These are phyloP conservation scores for Coniochaeta hoffmannii DNA, from an alignment of 2,329 filamentous ascomycete species.

Conservation along the genomic window DNA sequence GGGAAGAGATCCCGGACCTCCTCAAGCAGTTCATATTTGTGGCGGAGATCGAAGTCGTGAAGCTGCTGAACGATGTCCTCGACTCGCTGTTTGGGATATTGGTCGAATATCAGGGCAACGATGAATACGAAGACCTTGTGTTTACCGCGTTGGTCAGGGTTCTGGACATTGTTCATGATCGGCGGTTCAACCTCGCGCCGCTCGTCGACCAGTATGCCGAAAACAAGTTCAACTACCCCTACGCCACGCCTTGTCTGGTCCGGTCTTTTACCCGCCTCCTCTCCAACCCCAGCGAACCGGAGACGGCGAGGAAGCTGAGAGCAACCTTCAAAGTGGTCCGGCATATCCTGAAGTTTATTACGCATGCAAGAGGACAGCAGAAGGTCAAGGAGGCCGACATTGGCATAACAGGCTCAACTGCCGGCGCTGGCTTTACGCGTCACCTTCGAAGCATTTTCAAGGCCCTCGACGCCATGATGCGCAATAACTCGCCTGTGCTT, in stretches of 20 bases:
- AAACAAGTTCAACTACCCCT: conserved; percentile 84
- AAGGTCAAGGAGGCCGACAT: conserved; percentile 82
- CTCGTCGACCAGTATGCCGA: conserved; percentile 89
- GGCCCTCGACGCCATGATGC: conserved; percentile 83
- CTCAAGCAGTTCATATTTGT: conserved; percentile 85
- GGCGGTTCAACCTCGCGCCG: conserved; percentile 84
- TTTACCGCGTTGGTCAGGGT: conserved; percentile 88
- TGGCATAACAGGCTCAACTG: conserved; percentile 68
- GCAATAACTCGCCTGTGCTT: conserved; percentile 73
- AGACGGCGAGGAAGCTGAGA: conserved; percentile 75
- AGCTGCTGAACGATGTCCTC: conserved; percentile 81
- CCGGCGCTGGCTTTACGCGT: conserved; percentile 63
- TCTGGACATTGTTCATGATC: conserved; percentile 87
- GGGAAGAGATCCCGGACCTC: conserved; percentile 64
- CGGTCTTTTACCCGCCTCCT: conserved; percentile 80
- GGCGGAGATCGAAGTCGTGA: conserved; percentile 95
- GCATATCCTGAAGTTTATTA: conserved; percentile 91
- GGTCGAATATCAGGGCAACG: conserved; percentile 82
- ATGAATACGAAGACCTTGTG: conserved; percentile 86
- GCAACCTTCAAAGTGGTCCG: conserved; percentile 92
- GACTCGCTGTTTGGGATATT: conserved; percentile 87
- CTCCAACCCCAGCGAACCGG: conserved; percentile 72
- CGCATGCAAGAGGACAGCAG: conserved; percentile 79
- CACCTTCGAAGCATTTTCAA: conserved; percentile 85
- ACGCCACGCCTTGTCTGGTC: conserved; percentile 81